Evolutionary conservation across 768 basidiomycete genomes (phyloP).

Genomic region (Trametes elegans): DNA sequence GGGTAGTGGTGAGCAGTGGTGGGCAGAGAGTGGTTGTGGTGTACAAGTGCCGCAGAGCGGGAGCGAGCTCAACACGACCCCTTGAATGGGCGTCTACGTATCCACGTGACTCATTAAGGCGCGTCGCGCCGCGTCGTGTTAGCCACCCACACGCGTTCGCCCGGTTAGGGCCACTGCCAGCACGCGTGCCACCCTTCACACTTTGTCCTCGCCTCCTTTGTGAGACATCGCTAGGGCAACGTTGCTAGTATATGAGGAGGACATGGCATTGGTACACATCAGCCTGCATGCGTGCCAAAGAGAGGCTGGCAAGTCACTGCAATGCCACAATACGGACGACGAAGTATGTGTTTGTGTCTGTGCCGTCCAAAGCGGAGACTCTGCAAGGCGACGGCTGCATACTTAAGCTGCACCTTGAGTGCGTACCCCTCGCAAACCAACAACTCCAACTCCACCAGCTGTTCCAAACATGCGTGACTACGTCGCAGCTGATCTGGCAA

Average conservation of each 20-base stretch:
- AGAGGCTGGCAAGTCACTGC: background rate
- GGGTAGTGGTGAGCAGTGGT: background rate
- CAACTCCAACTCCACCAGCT: no score
- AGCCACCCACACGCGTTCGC: background rate
- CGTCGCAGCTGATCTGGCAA: background rate
- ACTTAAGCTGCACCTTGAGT: no score
- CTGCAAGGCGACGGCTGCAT: no score
- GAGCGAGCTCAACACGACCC: slow-evolving; percentile 17
- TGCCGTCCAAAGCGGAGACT: background rate
- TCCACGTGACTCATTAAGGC: slow-evolving; percentile 16
- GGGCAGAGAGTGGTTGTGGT: slow-evolving; percentile 5
- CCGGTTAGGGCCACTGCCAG: background rate
- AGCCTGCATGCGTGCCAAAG: background rate
- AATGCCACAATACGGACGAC: background rate
- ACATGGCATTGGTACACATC: no score
- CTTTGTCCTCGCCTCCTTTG: no score
- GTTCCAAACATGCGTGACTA: background rate
- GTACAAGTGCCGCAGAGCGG: slow-evolving; percentile 3
- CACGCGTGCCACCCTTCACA: no score
- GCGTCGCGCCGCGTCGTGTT: slow-evolving; percentile 8
- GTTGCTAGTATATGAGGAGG: no score
- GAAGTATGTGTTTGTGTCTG: background rate
- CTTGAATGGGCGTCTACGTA: slow-evolving; percentile 6
- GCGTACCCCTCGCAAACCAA: no score
- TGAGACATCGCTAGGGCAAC: no score